These are phyloP conservation scores for Porphyridium purpureum DNA, from an alignment of 23 red algal species.

Conservation along the genomic window DNA sequence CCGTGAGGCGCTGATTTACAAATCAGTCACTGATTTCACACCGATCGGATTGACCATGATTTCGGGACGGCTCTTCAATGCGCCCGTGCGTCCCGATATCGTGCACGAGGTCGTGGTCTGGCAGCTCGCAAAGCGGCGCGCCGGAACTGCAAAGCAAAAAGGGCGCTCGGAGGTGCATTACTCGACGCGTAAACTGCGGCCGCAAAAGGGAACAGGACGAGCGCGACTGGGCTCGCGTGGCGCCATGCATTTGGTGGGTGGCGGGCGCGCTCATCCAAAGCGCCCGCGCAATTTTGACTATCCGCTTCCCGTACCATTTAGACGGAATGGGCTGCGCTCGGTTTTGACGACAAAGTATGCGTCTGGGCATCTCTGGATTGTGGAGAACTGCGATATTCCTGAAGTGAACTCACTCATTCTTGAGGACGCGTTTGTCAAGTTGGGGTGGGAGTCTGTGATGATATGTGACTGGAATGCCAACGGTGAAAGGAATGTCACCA, in stretches of 20 bases:
- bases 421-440: constrained; percentile 12
- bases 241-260: constrained; percentile 61
- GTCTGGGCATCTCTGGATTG: constrained; percentile 63
- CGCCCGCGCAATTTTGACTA: constrained; percentile 37
- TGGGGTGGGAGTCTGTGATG: constrained; percentile 31
- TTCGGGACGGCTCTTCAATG: constrained; percentile 50
- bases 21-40: constrained; percentile 31
- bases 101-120: constrained; percentile 69
- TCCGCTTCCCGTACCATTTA: constrained; percentile 27
- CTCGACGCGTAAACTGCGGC: constrained; percentile 62
- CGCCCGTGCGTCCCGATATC: constrained; percentile 73
- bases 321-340: constrained; percentile 47
- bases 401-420: constrained; percentile 26
- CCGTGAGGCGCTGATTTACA: constrained; percentile 23
- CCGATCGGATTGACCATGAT: constrained; percentile 24
- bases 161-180: constrained; percentile 48
- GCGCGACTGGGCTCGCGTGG: constrained; percentile 53
- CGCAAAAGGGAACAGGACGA: constrained; percentile 83
- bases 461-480: constrained; percentile 38
- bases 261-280: constrained; percentile 53
- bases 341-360: constrained; percentile 35
- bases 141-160: constrained; percentile 67
- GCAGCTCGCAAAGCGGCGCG: constrained; percentile 58
- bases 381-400: constrained; percentile 11
- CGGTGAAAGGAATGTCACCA: too few relatives aligned